Evolutionary conservation across 1,139 yeast species (phyloP).

Genomic region (Hansenula lynferdii): DNA sequence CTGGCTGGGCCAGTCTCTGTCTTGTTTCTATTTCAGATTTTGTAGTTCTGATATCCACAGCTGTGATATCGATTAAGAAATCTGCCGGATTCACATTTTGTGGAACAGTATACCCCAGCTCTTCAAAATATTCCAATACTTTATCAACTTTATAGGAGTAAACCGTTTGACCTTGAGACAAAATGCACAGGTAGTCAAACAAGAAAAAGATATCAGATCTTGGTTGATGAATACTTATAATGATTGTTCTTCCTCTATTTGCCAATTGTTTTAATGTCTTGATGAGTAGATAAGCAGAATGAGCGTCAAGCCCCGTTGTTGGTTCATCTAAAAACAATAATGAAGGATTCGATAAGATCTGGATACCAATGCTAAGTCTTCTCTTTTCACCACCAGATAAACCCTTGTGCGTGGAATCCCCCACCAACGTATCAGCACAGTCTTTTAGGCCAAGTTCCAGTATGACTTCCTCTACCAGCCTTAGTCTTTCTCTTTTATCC

Average conservation of each 20-base stretch:
- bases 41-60: constrained; percentile 50
- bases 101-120: constrained; percentile 42
- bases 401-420: constrained; percentile 69
- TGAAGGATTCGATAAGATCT: constrained; percentile 71
- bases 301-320: constrained; percentile 83
- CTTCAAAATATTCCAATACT: constrained; percentile 49
- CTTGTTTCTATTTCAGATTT: constrained; percentile 40
- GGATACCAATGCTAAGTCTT: constrained; percentile 73
- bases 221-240: constrained; percentile 83
- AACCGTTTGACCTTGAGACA: constrained; percentile 61
- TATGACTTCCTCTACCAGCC: constrained; percentile 55
- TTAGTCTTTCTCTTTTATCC: constrained; percentile 35
- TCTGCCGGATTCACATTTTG: constrained; percentile 55
- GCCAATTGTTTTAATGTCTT: constrained; percentile 55
- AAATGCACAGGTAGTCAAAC: constrained; percentile 67
- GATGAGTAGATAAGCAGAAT: constrained; percentile 64
- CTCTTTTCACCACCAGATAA: constrained; percentile 86
- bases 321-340: constrained; percentile 82
- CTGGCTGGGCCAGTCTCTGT: constrained; percentile 41
- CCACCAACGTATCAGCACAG: constrained; percentile 75
- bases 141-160: constrained; percentile 49
- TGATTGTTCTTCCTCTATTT: constrained; percentile 62
- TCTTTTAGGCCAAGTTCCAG: constrained; percentile 63
- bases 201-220: constrained; percentile 65
- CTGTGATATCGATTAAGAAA: constrained; percentile 62